phyloP scores from a whole-genome alignment of 129 eudicot genomes.

The Solidago caesia region DNA sequence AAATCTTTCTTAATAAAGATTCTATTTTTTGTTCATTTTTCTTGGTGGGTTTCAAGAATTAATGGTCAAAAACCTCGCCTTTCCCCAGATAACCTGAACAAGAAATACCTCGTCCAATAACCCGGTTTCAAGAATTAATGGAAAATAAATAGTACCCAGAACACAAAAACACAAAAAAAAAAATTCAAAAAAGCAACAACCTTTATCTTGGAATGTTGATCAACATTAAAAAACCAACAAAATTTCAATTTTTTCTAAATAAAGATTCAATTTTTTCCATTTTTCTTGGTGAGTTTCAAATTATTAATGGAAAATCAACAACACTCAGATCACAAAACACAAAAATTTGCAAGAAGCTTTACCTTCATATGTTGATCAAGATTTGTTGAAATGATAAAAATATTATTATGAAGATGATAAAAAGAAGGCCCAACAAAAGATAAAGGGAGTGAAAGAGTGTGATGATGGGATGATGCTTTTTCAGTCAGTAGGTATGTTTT shows the following conservation, averaged over 20 bases:
- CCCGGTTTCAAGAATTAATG: no score
- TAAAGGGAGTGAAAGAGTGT: conserved; percentile 28
- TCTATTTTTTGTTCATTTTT: background rate
- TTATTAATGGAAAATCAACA: background rate
- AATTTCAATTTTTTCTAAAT: background rate
- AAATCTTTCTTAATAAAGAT: background rate
- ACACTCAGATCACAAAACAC: background rate
- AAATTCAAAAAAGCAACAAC: no score
- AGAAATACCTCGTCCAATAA: no score
- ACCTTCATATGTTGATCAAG: conserved; percentile 21
- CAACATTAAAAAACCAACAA: no score
- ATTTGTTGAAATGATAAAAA: conserved; percentile 12
- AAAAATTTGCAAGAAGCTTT: conserved; percentile 8
- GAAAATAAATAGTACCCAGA: no score
- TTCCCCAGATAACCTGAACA: no score
- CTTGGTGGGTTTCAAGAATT: background rate
- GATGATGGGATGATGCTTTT: conserved; percentile 44
- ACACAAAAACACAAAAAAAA: no score
- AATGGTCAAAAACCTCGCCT: no score
- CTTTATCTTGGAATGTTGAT: no score
- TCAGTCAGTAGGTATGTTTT: conserved; percentile 33
- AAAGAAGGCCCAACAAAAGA: conserved; percentile 34
- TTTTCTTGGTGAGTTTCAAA: background rate
- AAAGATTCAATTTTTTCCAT: background rate
- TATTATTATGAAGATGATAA: conserved; percentile 32